A percentile compares a stretch with the other conserved stretches of the same genome.
Evolutionary conservation across 306 rosid genomes (phyloP).

Genomic region (Cucurbita maxima): DNA sequence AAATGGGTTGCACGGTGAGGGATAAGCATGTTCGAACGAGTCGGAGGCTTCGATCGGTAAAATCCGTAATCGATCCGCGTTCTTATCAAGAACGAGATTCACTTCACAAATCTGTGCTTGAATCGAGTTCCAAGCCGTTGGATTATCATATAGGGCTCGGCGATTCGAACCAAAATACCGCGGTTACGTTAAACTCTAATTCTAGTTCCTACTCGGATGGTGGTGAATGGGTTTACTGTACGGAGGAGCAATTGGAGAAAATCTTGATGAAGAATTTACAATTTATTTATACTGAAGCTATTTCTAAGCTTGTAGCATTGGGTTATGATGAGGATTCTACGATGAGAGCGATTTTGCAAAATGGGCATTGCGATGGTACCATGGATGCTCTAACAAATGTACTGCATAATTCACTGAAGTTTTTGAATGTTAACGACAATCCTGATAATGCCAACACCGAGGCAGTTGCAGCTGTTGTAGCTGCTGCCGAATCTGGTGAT

Average conservation of each 20-base stretch:
- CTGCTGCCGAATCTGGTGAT: not conserved
- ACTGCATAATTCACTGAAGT: conserved; percentile 56
- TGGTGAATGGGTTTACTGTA: conserved; percentile 76
- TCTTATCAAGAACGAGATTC: conserved; percentile 32
- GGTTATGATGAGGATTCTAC: conserved; percentile 70
- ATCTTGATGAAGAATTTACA: conserved; percentile 62
- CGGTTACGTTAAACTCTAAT: conserved; percentile 12
- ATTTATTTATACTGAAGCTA: conserved; percentile 44
- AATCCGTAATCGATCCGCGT: conserved; percentile 34
- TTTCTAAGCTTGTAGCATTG: conserved; percentile 64
- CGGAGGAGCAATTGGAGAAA: conserved; percentile 86
- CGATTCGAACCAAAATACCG: conserved; percentile 27
- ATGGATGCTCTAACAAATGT: conserved; percentile 72
- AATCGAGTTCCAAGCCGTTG: conserved; percentile 51
- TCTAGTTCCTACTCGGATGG: conserved; percentile 35
- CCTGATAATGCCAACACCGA: not conserved
- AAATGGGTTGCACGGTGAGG: conserved; percentile 77
- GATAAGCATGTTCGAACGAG: conserved; percentile 72
- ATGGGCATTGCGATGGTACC: conserved; percentile 78
- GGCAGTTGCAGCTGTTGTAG: not conserved
- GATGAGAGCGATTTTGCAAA: conserved; percentile 46
- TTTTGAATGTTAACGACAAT: conserved; percentile 32
- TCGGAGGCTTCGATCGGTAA: conserved; percentile 49
- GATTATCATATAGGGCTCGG: conserved; percentile 20
- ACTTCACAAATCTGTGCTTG: conserved; percentile 53